A percentile compares a stretch with the other conserved stretches of the same genome.
Conservation (phyloP, 768 basidiomycete genomes). For the Podaxis sp. region DNA sequence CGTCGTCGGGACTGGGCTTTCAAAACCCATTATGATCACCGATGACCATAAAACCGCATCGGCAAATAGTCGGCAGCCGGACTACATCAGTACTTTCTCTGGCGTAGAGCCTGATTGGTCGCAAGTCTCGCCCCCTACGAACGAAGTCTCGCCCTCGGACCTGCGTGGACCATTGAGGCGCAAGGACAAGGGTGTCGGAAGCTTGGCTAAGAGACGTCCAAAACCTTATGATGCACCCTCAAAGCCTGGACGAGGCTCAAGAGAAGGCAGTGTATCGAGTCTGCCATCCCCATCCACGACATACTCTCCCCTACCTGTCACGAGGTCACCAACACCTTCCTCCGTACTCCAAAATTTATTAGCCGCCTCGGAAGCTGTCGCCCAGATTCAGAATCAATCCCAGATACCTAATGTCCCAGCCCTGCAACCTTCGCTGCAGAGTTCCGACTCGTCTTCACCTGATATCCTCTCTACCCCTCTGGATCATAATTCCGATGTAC, state of each 20-base stretch:
- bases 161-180: constrained; percentile 45
- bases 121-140: constrained; percentile 25
- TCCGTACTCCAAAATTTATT: constrained; percentile 30
- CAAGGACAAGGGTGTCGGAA: constrained; percentile 34
- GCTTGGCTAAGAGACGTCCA: constrained; percentile 51
- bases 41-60: constrained; percentile 93
- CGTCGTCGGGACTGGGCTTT: constrained; percentile 76
- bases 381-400: constrained; percentile 18
- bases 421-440: constrained; percentile 36
- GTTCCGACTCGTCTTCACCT: constrained; percentile 46
- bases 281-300: constrained; percentile 46
- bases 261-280: constrained; percentile 57
- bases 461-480: constrained; percentile 44
- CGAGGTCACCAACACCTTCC: constrained; percentile 46
- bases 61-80: constrained; percentile 29
- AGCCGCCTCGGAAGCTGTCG: constrained; percentile 24
- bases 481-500: constrained; percentile 38
- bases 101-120: constrained; percentile 51
- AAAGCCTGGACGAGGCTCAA: constrained; percentile 42
- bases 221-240: constrained; percentile 66
- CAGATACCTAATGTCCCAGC: constrained; percentile 23
- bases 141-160: constrained; percentile 31
- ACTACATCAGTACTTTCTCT: constrained; percentile 30
- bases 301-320: constrained; percentile 40
- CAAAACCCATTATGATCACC: constrained; percentile 96